Conservation (phyloP, 257 asterid genomes). For the Solanum ahanhuiri region DNA sequence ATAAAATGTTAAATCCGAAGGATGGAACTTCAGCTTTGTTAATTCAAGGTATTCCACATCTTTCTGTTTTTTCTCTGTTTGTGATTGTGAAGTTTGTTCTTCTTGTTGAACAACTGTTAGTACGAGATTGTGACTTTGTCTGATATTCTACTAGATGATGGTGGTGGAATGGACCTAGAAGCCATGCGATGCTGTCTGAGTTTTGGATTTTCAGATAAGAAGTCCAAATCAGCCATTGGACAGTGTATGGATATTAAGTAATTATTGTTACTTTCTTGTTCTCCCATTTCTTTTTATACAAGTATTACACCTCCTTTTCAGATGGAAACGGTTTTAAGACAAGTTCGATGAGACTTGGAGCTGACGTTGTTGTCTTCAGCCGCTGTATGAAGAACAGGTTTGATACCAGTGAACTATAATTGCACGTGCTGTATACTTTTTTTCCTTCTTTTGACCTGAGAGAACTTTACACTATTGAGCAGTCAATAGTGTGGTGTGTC, state of each 20-base stretch:
- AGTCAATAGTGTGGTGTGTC: neutral
- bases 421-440: neutral
- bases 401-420: neutral
- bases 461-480: neutral
- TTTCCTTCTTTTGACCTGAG: neutral
- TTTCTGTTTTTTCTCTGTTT: slow-evolving; percentile 1
- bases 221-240: slow-evolving; percentile 64
- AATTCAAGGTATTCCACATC: slow-evolving; percentile 54
- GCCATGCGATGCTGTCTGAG: slow-evolving; percentile 83
- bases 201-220: slow-evolving; percentile 88
- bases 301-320: slow-evolving; percentile 30
- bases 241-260: slow-evolving; percentile 41
- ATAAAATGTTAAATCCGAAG: slow-evolving; percentile 58
- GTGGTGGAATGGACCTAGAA: slow-evolving; percentile 88
- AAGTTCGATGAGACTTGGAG: slow-evolving; percentile 96
- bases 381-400: slow-evolving; percentile 53
- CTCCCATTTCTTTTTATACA: neutral
- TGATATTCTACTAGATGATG: slow-evolving; percentile 53
- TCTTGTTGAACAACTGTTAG: slow-evolving; percentile 4
- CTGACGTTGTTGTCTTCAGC: slow-evolving; percentile 83
- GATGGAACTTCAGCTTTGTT: slow-evolving; percentile 68
- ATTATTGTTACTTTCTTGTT: neutral
- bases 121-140: slow-evolving; percentile 6
- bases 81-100: neutral
- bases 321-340: slow-evolving; percentile 99